These are phyloP conservation scores for Phellopilus nigrolimitatus DNA, from an alignment of 1,284 basidiomycete species.

Conservation along the genomic window DNA sequence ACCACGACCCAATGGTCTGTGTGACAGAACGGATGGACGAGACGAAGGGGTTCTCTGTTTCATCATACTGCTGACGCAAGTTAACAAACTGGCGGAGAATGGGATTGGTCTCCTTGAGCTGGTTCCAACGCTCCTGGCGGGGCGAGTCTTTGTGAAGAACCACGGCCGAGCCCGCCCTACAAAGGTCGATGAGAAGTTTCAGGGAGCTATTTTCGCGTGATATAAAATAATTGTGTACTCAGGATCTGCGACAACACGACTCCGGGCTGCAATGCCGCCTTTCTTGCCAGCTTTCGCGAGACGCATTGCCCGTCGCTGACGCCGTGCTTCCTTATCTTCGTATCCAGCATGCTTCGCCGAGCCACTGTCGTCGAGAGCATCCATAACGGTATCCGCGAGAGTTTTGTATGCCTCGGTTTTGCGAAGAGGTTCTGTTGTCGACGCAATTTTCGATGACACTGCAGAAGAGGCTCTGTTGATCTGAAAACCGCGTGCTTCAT, in stretches of 20 bases:
- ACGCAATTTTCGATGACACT: constrained; percentile 73
- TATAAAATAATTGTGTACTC: constrained; percentile 46
- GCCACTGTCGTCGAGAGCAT: constrained; percentile 92
- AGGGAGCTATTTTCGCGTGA: constrained; percentile 10
- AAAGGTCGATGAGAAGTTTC: background rate
- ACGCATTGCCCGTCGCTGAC: constrained; percentile 69
- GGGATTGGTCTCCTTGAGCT: constrained; percentile 70
- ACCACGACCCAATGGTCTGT: constrained; percentile 81
- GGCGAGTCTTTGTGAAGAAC: constrained; percentile 81
- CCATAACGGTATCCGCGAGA: constrained; percentile 82
- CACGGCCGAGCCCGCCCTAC: constrained; percentile 79
- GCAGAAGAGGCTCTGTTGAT: constrained; percentile 78
- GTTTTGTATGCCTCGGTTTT: constrained; percentile 95
- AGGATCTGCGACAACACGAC: constrained; percentile 61
- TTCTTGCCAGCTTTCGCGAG: constrained; percentile 79
- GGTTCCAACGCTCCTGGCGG: constrained; percentile 72
- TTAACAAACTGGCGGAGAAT: constrained; percentile 56
- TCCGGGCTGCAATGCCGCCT: constrained; percentile 43
- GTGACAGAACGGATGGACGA: constrained; percentile 81
- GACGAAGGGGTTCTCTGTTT: constrained; percentile 91
- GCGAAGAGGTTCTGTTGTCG: constrained; percentile 88
- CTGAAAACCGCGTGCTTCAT: constrained; percentile 31
- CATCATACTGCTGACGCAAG: constrained; percentile 76
- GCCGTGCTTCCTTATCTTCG: constrained; percentile 85
- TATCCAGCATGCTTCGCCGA: constrained; percentile 92